These are phyloP conservation scores for Botrytis hyacinthi DNA, from an alignment of 2,329 filamentous ascomycete genomes.

Conservation along the genomic window DNA sequence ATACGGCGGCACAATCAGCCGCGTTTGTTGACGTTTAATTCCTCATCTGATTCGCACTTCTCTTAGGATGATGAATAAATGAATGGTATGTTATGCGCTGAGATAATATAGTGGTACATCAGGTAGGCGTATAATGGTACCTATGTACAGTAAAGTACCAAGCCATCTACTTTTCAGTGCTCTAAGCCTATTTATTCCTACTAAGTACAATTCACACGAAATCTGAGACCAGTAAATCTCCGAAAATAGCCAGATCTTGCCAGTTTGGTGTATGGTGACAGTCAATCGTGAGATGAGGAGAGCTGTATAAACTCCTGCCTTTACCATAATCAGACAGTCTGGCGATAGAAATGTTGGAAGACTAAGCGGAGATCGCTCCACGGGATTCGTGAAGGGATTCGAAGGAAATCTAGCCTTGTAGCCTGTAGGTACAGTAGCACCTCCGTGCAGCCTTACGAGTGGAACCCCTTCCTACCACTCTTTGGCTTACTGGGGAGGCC, in stretches of 20 bases:
- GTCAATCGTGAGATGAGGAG: constrained; percentile 13
- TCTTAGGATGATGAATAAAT: not conserved
- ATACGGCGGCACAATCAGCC: constrained; percentile 17
- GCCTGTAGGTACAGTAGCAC: not conserved
- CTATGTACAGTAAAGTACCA: not conserved
- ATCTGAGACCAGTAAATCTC: not conserved
- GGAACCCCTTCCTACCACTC: constrained; percentile 14
- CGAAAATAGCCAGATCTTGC: not conserved
- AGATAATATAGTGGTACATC: not conserved
- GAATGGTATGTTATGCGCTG: not conserved
- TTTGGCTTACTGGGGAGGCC: not conserved
- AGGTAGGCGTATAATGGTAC: not conserved
- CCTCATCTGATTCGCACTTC: not conserved
- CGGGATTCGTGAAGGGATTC: constrained; percentile 6
- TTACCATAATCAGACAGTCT: constrained; percentile 18
- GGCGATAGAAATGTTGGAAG: not conserved
- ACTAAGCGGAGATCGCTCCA: constrained; percentile 19
- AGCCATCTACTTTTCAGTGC: not conserved
- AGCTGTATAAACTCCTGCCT: constrained; percentile 19
- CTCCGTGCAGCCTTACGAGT: constrained; percentile 23
- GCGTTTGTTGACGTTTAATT: constrained; percentile 17
- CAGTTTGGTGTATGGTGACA: constrained; percentile 4
- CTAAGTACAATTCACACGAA: not conserved
- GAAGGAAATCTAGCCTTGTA: constrained; percentile 20
- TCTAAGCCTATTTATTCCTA: not conserved